Base-by-base conservation (phyloP, 768 basidiomycete genomes). In the Pleurotus salmoneostramineus region DNA sequence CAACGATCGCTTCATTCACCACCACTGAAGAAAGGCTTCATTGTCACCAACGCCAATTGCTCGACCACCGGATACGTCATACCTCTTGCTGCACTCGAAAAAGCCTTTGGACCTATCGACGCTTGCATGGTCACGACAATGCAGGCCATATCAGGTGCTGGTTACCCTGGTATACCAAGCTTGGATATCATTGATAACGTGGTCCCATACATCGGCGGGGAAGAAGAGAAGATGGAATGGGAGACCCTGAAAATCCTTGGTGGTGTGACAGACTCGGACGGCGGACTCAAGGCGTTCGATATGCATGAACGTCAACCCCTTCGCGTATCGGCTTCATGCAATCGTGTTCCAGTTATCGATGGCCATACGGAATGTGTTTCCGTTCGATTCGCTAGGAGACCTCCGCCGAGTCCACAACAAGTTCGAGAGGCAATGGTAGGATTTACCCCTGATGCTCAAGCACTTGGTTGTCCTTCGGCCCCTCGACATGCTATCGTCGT, bases 151-250 rank as follows among this genome's bases (percentile, higher is more conserved):
- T 95, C 93, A 0, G 97, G 97, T 37, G 95, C 84, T 0, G 97
- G 97, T n/a, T 99, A 98, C 75, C 97, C 97, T 1, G 97, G 96
- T 52, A 87, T 98, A 0, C 73, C 93, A 10, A 80, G 82, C 44
- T 79, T 99, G 57, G 97, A 98, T 72, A 92, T 98, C 70, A 65
- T 97, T 62, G 97, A 98, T 75, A 98, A 98, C 76, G 80, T 99
- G 69, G 88, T 99, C 1, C 97, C 97, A 4, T 87, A 91, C 72
- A 98, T 99, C 70, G 73, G 83, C 14, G 93, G 95, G 50, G 96
- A 98, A 68, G 91, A 94, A 65, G 97, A 98, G 69, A 99, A 98
- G 71, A 94, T 98, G 62, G 96, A 99, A 70, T 99, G 97, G 97
- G 97, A 99, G 75, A 89, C 93, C 5, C 82, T 91, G 65, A 99